Percentiles rank a stretch among this genome's conserved stretches.
Conservation (phyloP, 1,139 yeast species). For the Fermentozyma sake region DNA sequence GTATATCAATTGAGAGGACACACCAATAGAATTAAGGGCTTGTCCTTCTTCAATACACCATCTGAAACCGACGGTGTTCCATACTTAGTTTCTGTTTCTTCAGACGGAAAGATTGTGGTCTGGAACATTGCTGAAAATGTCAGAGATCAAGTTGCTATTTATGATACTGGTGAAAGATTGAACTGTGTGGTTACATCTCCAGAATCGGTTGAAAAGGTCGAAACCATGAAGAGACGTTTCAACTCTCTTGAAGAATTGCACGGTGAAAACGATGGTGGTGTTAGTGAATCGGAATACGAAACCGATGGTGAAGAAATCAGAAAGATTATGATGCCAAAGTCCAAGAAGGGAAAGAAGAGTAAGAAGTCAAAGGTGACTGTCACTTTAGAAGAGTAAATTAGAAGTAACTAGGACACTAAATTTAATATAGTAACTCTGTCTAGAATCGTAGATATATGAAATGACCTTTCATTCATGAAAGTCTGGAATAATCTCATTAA, state of each 20-base stretch:
- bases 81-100: slow-evolving; percentile 75
- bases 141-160: slow-evolving; percentile 82
- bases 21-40: slow-evolving; percentile 77
- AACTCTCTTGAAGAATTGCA: slow-evolving; percentile 31
- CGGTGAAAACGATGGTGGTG: slow-evolving; percentile 15
- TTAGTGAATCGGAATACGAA: slow-evolving; percentile 63
- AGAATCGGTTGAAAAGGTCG: slow-evolving; percentile 71
- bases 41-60: slow-evolving; percentile 48
- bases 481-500: too few species aligned
- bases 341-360: slow-evolving; percentile 39
- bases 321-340: slow-evolving; percentile 36
- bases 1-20: slow-evolving; percentile 70
- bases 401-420: slow-evolving; percentile 16
- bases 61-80: slow-evolving; percentile 31
- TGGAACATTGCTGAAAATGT: slow-evolving; percentile 61
- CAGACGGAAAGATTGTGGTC: slow-evolving; percentile 89
- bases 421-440: too few species aligned
- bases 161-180: slow-evolving; percentile 87
- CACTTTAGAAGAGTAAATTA: slow-evolving; percentile 38
- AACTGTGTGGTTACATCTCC: slow-evolving; percentile 80
- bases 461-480: too few species aligned
- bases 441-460: too few species aligned
- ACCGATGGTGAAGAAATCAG: slow-evolving; percentile 56
- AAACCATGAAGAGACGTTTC: slow-evolving; percentile 65
- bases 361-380: slow-evolving; percentile 45